Conservation (phyloP, 768 basidiomycete species). For the Tulasnella sp. region DNA sequence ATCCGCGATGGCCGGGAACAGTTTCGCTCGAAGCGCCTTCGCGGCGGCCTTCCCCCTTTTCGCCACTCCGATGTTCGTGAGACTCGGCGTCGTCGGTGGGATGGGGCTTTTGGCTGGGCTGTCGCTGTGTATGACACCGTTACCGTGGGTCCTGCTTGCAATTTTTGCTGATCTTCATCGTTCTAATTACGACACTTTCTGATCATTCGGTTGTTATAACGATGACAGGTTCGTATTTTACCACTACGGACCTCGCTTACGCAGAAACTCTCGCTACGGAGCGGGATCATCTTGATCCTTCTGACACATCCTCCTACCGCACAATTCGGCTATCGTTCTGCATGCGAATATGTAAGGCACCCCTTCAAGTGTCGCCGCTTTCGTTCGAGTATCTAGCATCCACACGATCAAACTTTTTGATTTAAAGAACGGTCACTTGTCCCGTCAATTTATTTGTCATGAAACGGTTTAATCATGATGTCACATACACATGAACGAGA, state of each 20-base stretch:
- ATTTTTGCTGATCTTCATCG: background rate
- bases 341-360: too few species aligned
- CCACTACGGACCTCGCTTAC: slow-evolving; percentile 10
- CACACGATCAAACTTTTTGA: too few species aligned
- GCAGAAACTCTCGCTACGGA: slow-evolving; percentile 13
- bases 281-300: background rate
- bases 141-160: slow-evolving; percentile 25
- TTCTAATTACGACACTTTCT: background rate
- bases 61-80: slow-evolving; percentile 39
- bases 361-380: too few species aligned
- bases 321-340: too few species aligned
- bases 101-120: slow-evolving; percentile 61
- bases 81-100: slow-evolving; percentile 57
- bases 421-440: too few species aligned
- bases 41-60: slow-evolving; percentile 44
- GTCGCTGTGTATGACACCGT: slow-evolving; percentile 46
- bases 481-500: too few species aligned
- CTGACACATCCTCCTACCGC: too few species aligned
- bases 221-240: slow-evolving; percentile 32
- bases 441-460: too few species aligned
- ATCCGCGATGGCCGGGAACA: slow-evolving; percentile 59
- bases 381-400: too few species aligned
- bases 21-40: slow-evolving; percentile 37
- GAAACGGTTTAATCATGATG: too few species aligned
- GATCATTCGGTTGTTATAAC: background rate